Percentiles rank a stretch among this genome's conserved stretches.
These are phyloP conservation scores for Ganoderma lucidum DNA, from an alignment of 1,284 basidiomycete genomes.

Conservation along the genomic window DNA sequence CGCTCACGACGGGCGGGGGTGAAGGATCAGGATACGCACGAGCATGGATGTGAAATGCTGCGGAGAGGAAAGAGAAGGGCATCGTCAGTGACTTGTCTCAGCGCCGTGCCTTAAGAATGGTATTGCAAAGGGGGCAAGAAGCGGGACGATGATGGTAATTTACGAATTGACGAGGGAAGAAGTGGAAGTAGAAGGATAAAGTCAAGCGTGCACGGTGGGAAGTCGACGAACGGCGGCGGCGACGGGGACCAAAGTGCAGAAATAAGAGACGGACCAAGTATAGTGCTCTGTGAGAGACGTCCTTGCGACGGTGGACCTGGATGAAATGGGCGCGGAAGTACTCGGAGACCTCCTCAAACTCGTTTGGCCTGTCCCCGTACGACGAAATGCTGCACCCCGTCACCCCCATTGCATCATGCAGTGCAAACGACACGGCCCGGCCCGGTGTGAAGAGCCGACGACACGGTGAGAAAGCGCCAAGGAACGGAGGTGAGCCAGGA, in stretches of 20 bases:
- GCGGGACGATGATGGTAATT: not conserved
- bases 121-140: not conserved
- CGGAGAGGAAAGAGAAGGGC: slow-evolving; percentile 9
- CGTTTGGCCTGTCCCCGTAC: slow-evolving; percentile 78
- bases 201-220: slow-evolving; percentile 2
- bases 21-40: slow-evolving; percentile 69
- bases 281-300: slow-evolving; percentile 62
- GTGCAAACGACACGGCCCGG: slow-evolving; percentile 4
- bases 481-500: not conserved
- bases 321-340: slow-evolving; percentile 84
- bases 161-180: not conserved
- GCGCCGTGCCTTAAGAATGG: not conserved
- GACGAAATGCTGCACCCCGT: slow-evolving; percentile 69
- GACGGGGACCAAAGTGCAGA: not conserved
- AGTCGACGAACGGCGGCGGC: not conserved
- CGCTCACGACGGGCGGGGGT: slow-evolving; percentile 58
- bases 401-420: not conserved
- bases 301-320: slow-evolving; percentile 73
- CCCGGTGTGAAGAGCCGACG: not conserved
- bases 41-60: slow-evolving; percentile 84
- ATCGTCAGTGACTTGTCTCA: slow-evolving; percentile 1
- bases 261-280: slow-evolving; percentile 61
- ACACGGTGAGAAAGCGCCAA: not conserved
- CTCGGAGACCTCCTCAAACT: slow-evolving; percentile 72
- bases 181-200: slow-evolving; percentile 5